These are phyloP conservation scores for Aspergillus nomiae DNA, from an alignment of 2,329 filamentous ascomycete genomes.

Conservation along the genomic window DNA sequence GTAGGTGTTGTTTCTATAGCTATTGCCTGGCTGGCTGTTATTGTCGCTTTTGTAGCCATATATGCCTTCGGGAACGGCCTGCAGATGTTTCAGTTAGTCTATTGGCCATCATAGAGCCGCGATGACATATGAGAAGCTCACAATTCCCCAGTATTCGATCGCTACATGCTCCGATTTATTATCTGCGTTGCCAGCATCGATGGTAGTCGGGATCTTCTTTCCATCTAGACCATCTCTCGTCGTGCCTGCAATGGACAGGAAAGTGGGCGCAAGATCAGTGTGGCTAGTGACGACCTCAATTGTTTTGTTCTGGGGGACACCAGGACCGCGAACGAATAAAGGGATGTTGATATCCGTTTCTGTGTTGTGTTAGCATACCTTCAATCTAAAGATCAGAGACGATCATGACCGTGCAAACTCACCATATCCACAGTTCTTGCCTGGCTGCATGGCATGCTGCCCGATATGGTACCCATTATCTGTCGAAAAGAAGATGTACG, in stretches of 20 bases:
- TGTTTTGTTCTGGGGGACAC: conserved; percentile 47
- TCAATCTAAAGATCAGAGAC: no score
- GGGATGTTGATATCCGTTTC: conserved; percentile 58
- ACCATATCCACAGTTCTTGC: conserved; percentile 60
- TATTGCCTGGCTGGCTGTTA: conserved; percentile 16
- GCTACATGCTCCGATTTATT: conserved; percentile 56
- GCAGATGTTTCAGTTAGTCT: background rate
- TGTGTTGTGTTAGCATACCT: conserved; percentile 6
- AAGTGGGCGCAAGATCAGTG: conserved; percentile 64
- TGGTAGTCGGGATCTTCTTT: conserved; percentile 49
- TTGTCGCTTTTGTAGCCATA: conserved; percentile 29
- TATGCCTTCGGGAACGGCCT: conserved; percentile 32
- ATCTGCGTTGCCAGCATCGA: conserved; percentile 22
- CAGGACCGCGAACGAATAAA: conserved; percentile 60
- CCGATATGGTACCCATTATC: conserved; percentile 63
- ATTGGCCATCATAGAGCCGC: background rate
- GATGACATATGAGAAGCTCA: conserved; percentile 10
- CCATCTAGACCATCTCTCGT: conserved; percentile 58
- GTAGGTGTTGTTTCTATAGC: conserved; percentile 58
- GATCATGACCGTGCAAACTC: conserved; percentile 26
- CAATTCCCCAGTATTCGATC: conserved; percentile 59
- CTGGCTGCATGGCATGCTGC: conserved; percentile 59
- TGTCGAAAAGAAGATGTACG: conserved; percentile 61
- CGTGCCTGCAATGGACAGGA: conserved; percentile 48
- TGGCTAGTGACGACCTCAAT: conserved; percentile 59